Conservation (phyloP, 2,329 filamentous ascomycete genomes). For the Didymella exigua region DNA sequence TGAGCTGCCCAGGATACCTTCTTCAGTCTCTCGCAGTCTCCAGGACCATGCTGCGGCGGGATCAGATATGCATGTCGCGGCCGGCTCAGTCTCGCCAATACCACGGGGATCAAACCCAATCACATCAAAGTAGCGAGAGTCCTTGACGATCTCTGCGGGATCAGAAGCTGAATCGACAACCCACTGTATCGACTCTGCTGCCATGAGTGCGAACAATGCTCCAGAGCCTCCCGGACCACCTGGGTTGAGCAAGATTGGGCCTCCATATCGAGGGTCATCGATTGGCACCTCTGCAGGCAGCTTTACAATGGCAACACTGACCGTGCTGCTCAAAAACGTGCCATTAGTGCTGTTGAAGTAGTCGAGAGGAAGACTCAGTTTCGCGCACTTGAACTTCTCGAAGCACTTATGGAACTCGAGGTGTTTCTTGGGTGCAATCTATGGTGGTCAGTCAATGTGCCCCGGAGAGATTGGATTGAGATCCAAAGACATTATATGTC, state of each 20-base stretch:
- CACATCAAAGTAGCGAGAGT: slow-evolving; percentile 50
- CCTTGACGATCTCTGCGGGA: slow-evolving; percentile 10
- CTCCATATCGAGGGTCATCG: slow-evolving; percentile 48
- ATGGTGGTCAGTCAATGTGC: slow-evolving; percentile 21
- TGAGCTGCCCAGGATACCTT: slow-evolving; percentile 50
- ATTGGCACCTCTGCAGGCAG: slow-evolving; percentile 44
- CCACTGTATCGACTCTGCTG: slow-evolving; percentile 33
- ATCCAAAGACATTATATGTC: not conserved
- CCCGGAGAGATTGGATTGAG: not conserved
- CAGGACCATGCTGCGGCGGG: slow-evolving; percentile 42
- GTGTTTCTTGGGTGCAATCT: slow-evolving; percentile 34
- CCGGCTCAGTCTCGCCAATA: slow-evolving; percentile 45
- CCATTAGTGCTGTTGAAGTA: slow-evolving; percentile 49
- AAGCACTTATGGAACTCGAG: slow-evolving; percentile 43
- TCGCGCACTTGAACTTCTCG: slow-evolving; percentile 42
- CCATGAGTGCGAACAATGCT: slow-evolving; percentile 34
- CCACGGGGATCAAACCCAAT: slow-evolving; percentile 55
- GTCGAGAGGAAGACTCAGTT: slow-evolving; percentile 44
- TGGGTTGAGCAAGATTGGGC: slow-evolving; percentile 52
- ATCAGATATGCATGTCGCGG: slow-evolving; percentile 44
- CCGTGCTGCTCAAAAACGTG: slow-evolving; percentile 33
- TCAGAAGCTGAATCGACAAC: slow-evolving; percentile 36
- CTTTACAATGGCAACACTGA: slow-evolving; percentile 42
- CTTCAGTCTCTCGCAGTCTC: slow-evolving; percentile 43
- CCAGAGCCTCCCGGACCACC: slow-evolving; percentile 54